A percentile compares a stretch with the other conserved stretches of the same genome.
Conservation (phyloP, 768 basidiomycete genomes). For the Panaeolus cyanescens region DNA sequence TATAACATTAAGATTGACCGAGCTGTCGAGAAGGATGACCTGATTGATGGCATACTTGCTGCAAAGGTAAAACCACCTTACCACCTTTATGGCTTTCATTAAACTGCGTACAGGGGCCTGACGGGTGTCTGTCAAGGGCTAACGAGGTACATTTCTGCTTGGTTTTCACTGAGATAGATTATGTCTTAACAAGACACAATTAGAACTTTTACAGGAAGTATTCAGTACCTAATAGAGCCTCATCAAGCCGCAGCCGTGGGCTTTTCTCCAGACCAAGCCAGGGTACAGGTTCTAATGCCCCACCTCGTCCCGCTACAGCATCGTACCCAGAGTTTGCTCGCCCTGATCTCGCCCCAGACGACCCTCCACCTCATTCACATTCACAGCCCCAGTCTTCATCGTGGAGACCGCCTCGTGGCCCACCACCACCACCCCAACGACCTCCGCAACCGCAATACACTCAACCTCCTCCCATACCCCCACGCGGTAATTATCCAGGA, state of each 20-base stretch:
- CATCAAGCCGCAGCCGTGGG: slow-evolving; percentile 35
- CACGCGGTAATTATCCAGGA: slow-evolving; percentile 1
- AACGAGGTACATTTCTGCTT: slow-evolving; percentile 53
- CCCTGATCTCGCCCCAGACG: slow-evolving; percentile 61
- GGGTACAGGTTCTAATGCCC: slow-evolving; percentile 26
- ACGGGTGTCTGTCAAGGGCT: slow-evolving; percentile 60
- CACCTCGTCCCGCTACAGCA: slow-evolving; percentile 36
- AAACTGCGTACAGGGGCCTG: slow-evolving; percentile 39
- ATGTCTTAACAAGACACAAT: slow-evolving; percentile 5
- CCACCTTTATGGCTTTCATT: background rate
- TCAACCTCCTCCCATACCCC: slow-evolving; percentile 1
- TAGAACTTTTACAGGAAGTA: slow-evolving; percentile 63
- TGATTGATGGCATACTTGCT: slow-evolving; percentile 64
- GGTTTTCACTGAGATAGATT: background rate
- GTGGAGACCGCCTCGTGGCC: slow-evolving; percentile 8
- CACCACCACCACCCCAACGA: slow-evolving; percentile 23
- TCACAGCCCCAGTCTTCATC: slow-evolving; percentile 7
- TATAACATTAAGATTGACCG: slow-evolving; percentile 67
- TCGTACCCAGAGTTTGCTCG: slow-evolving; percentile 49
- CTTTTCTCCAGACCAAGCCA: slow-evolving; percentile 49
- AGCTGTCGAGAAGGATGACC: slow-evolving; percentile 77
- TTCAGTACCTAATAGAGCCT: slow-evolving; percentile 55
- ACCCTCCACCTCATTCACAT: slow-evolving; percentile 23
- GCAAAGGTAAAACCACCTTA: slow-evolving; percentile 45
- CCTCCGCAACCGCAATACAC: slow-evolving; percentile 9